A percentile compares a stretch with the other conserved stretches of the same genome.
Evolutionary conservation across 2,329 filamentous ascomycete species (phyloP).

Genomic region (Aspergillus novofumigatus): DNA sequence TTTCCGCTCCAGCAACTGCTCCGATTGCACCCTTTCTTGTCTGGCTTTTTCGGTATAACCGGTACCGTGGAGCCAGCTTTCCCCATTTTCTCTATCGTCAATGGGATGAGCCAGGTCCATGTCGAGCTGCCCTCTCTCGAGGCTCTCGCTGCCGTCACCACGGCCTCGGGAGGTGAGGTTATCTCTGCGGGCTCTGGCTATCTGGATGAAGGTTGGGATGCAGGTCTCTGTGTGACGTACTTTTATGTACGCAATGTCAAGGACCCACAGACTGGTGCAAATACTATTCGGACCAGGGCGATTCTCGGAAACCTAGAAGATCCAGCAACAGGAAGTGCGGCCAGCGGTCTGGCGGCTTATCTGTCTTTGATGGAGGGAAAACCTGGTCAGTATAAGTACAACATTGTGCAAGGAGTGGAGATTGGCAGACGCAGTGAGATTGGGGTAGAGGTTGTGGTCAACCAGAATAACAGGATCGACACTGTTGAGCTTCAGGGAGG

Average conservation of each 20-base stretch:
- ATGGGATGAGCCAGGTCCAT: conserved; percentile 55
- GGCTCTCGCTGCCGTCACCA: conserved; percentile 44
- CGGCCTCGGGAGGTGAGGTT: conserved; percentile 19
- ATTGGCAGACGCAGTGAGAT: conserved; percentile 53
- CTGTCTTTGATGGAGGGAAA: conserved; percentile 44
- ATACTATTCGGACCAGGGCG: conserved; percentile 26
- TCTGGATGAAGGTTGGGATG: conserved; percentile 31
- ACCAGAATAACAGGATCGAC: conserved; percentile 23
- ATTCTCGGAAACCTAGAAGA: conserved; percentile 25
- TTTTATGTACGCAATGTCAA: conserved; percentile 42
- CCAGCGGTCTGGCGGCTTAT: conserved; percentile 53
- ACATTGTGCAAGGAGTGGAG: conserved; percentile 62
- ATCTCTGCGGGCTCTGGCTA: conserved; percentile 15
- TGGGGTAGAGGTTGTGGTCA: conserved; percentile 25
- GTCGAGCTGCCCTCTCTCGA: conserved; percentile 59
- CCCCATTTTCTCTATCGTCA: conserved; percentile 35
- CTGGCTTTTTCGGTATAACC: conserved; percentile 16
- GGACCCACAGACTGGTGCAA: conserved; percentile 53
- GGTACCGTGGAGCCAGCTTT: conserved; percentile 11
- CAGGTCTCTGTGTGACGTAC: conserved; percentile 27
- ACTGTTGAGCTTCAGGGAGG: conserved; percentile 30
- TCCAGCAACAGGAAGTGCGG: conserved; percentile 52
- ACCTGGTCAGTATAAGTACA: conserved; percentile 37
- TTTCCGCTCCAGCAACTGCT: conserved; percentile 22
- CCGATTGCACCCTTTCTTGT: conserved; percentile 22